phyloP scores from a whole-genome alignment of 352 stramenopile species.

The Porosira glacialis region DNA sequence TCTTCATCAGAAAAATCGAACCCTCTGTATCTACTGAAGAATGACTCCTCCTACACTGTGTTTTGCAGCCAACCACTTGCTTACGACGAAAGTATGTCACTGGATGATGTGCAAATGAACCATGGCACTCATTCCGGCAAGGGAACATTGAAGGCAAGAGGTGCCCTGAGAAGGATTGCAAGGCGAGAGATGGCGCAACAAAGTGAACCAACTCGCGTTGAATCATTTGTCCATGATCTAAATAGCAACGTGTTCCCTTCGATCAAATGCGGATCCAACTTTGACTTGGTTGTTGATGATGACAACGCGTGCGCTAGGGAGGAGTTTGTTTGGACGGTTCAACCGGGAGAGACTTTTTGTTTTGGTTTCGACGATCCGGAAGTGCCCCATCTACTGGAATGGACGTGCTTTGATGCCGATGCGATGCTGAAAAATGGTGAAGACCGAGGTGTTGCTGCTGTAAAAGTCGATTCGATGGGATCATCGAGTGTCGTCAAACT shows the following conservation, averaged over 20 bases:
- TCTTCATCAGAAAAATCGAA: slow-evolving; percentile 67
- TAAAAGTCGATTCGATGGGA: slow-evolving; percentile 76
- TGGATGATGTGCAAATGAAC: too few species aligned
- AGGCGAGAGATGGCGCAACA: too few species aligned
- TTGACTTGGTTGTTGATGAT: too few species aligned
- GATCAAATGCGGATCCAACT: too few species aligned
- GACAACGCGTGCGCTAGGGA: too few species aligned
- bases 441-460: slow-evolving; percentile 16
- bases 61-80: slow-evolving; percentile 65
- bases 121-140: too few species aligned
- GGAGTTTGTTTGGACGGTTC: slow-evolving; percentile 73
- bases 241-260: too few species aligned
- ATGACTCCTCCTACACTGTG: slow-evolving; percentile 62
- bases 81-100: slow-evolving; percentile 24
- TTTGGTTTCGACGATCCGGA: slow-evolving; percentile 79
- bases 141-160: too few species aligned
- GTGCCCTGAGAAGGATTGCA: too few species aligned
- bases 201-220: too few species aligned
- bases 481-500: slow-evolving; percentile 54
- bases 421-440: too few species aligned
- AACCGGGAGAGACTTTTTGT: slow-evolving; percentile 45
- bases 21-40: slow-evolving; percentile 70
- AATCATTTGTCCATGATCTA: too few species aligned
- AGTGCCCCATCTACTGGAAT: slow-evolving; percentile 71
- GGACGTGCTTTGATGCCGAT: slow-evolving; percentile 52